Evolutionary conservation across 306 rosid species (phyloP).

Genomic region (Begonia masoniana): DNA sequence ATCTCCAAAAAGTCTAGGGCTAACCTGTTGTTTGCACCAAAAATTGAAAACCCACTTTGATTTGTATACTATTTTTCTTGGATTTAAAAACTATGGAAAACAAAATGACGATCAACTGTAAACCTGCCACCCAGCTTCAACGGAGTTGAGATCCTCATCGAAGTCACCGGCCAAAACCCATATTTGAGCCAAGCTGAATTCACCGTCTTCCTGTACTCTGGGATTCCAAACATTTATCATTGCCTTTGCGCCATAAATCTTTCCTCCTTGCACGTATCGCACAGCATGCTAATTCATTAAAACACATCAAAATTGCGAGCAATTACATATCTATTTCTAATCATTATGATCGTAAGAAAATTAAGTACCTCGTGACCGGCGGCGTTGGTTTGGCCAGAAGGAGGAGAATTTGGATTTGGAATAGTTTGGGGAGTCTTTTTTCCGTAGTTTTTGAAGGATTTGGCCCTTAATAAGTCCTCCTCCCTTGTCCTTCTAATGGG

Average conservation of each 20-base stretch:
- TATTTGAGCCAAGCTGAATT: slow-evolving; percentile 92
- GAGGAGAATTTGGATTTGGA: slow-evolving; percentile 69
- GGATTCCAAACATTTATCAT: slow-evolving; percentile 96
- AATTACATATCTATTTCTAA: too few relatives aligned
- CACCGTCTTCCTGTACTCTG: slow-evolving; percentile 67
- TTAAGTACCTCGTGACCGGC: slow-evolving; percentile 88
- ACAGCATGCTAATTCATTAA: slow-evolving; percentile 67
- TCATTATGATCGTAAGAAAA: too few relatives aligned
- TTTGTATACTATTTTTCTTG: too few relatives aligned
- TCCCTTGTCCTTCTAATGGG: slow-evolving; percentile 78
- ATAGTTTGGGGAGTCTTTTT: slow-evolving; percentile 68
- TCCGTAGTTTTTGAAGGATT: slow-evolving; percentile 68
- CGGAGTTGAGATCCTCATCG: slow-evolving; percentile 92
- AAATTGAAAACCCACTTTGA: neutral
- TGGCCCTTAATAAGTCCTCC: slow-evolving; percentile 78
- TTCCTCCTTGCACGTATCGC: slow-evolving; percentile 79
- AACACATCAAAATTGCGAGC: neutral
- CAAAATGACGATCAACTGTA: neutral
- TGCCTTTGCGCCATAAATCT: slow-evolving; percentile 87
- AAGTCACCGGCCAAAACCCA: slow-evolving; percentile 94
- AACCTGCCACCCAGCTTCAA: slow-evolving; percentile 99
- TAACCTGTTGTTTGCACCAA: slow-evolving; percentile 42
- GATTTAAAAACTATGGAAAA: too few relatives aligned
- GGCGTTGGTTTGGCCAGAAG: slow-evolving; percentile 68
- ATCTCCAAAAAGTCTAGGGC: slow-evolving; percentile 88